These are phyloP conservation scores for Prunus campanulata DNA, from an alignment of 306 rosid genomes.

Conservation along the genomic window DNA sequence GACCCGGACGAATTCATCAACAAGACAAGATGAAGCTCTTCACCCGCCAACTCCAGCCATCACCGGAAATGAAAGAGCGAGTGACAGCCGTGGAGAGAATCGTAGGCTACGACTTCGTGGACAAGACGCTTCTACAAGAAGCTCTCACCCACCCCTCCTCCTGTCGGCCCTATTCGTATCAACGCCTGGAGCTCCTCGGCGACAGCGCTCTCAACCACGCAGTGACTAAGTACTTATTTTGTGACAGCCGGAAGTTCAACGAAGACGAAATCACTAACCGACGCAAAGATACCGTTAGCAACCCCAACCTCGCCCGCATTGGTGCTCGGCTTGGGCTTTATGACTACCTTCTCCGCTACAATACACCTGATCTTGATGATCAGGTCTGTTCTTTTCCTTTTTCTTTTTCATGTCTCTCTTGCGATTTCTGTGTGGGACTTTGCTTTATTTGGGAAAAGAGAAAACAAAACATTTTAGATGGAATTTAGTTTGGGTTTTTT, in stretches of 20 bases:
- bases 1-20: no score
- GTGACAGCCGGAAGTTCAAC: slow-evolving; percentile 36
- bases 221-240: slow-evolving; percentile 39
- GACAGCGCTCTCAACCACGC: slow-evolving; percentile 54
- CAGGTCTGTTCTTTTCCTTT: slow-evolving; percentile 19
- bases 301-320: slow-evolving; percentile 78
- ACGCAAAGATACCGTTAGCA: slow-evolving; percentile 63
- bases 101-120: slow-evolving; percentile 34
- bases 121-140: slow-evolving; percentile 55
- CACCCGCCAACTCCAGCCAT: no score
- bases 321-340: slow-evolving; percentile 49
- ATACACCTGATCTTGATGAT: slow-evolving; percentile 18
- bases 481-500: no score
- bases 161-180: slow-evolving; percentile 23
- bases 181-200: slow-evolving; percentile 53
- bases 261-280: slow-evolving; percentile 50
- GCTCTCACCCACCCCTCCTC: slow-evolving; percentile 72
- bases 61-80: no score
- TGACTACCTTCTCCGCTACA: slow-evolving; percentile 33
- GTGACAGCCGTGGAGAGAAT: slow-evolving; percentile 29
- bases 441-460: no score
- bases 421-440: no score
- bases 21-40: no score
- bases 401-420: not conserved
- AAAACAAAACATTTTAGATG: not conserved